These are phyloP conservation scores for Suillus plorans DNA, from an alignment of 768 basidiomycete species.

Conservation along the genomic window DNA sequence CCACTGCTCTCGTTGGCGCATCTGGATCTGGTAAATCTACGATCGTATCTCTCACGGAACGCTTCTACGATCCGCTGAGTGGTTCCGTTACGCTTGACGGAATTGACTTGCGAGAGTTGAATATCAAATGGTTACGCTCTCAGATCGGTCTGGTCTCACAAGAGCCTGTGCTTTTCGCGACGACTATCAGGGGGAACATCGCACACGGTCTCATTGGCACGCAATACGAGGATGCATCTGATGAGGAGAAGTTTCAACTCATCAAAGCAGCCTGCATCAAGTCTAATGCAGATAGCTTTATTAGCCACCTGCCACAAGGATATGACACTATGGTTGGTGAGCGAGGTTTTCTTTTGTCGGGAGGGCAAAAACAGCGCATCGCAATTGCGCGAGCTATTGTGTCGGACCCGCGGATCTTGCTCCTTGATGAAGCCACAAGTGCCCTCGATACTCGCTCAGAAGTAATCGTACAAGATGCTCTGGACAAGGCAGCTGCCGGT, in stretches of 20 bases:
- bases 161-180: slow-evolving; percentile 50
- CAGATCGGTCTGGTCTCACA: slow-evolving; percentile 54
- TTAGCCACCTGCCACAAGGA: slow-evolving; percentile 44
- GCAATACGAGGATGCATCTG: slow-evolving; percentile 36
- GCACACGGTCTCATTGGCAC: slow-evolving; percentile 47
- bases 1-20: slow-evolving; percentile 40
- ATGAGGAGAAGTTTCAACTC: slow-evolving; percentile 42
- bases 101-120: slow-evolving; percentile 41
- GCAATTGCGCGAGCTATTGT: slow-evolving; percentile 53
- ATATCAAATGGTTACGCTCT: slow-evolving; percentile 48
- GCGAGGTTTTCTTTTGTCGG: slow-evolving; percentile 46
- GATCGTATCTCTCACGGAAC: slow-evolving; percentile 45
- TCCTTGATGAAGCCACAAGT: slow-evolving; percentile 50
- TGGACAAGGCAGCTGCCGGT: slow-evolving; percentile 48
- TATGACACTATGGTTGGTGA: slow-evolving; percentile 54
- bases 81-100: slow-evolving; percentile 48
- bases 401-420: slow-evolving; percentile 47
- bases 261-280: slow-evolving; percentile 49
- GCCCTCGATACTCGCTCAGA: slow-evolving; percentile 52
- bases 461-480: slow-evolving; percentile 51
- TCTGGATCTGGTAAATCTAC: slow-evolving; percentile 41
- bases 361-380: slow-evolving; percentile 55
- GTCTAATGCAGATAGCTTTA: slow-evolving; percentile 53
- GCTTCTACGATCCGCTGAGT: slow-evolving; percentile 51
- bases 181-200: slow-evolving; percentile 46